phyloP scores from a whole-genome alignment of 2,329 filamentous ascomycete genomes.

The Diplodia scrobiculata region DNA sequence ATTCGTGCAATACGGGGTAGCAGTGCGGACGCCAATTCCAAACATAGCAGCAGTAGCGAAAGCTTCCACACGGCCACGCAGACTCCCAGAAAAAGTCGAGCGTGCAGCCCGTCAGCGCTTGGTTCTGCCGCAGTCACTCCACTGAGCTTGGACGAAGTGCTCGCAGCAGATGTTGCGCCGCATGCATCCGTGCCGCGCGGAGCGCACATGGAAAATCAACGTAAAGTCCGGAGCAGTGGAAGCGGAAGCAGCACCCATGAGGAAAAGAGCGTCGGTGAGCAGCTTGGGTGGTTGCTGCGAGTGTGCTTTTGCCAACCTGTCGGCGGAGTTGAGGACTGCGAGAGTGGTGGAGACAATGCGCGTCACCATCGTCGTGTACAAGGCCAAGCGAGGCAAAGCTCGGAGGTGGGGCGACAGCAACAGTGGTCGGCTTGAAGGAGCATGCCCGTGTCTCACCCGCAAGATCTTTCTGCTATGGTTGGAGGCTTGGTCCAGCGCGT shows the following conservation, averaged over 20 bases:
- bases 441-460: background rate
- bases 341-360: conserved; percentile 43
- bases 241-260: background rate
- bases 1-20: background rate
- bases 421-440: background rate
- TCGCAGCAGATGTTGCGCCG: background rate
- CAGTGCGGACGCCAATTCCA: background rate
- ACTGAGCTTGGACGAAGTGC: conserved; percentile 1
- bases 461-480: background rate
- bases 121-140: background rate
- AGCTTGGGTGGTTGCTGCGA: conserved; percentile 36
- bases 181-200: background rate
- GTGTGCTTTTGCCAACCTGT: conserved; percentile 44
- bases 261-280: conserved; percentile 18
- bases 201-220: background rate
- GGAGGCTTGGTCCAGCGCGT: too few relatives aligned
- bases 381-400: background rate
- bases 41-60: background rate
- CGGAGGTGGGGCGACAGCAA: background rate
- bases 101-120: background rate
- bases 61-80: conserved; percentile 15
- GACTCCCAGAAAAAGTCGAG: background rate
- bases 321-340: conserved; percentile 49
- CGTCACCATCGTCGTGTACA: background rate
- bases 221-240: background rate